A percentile compares a stretch with the other conserved stretches of the same genome.
These are phyloP conservation scores for Sabuloglossum arenarium DNA, from an alignment of 495 filamentous ascomycete genomes.

Conservation along the genomic window DNA sequence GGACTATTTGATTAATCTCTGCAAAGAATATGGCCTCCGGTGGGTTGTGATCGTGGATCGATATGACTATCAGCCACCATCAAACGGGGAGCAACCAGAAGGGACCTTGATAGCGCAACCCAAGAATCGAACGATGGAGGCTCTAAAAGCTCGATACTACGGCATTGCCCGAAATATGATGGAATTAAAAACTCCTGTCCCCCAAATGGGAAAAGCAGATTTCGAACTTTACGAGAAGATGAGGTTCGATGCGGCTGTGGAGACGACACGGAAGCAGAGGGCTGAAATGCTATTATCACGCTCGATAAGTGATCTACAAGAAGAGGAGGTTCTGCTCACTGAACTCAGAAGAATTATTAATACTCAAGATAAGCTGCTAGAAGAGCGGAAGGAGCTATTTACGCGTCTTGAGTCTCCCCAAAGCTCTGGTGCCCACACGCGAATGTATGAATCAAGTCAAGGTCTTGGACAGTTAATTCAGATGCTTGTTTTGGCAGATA, in stretches of 20 bases:
- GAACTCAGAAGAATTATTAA: slow-evolving; percentile 80
- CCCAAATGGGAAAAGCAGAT: slow-evolving; percentile 68
- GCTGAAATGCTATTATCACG: slow-evolving; percentile 58
- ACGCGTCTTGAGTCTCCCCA: slow-evolving; percentile 60
- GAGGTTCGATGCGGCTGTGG: slow-evolving; percentile 64
- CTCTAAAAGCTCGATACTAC: slow-evolving; percentile 84
- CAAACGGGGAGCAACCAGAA: slow-evolving; percentile 8
- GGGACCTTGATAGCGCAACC: slow-evolving; percentile 19
- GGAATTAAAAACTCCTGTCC: slow-evolving; percentile 56
- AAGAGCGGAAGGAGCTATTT: slow-evolving; percentile 81
- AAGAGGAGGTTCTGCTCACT: slow-evolving; percentile 71
- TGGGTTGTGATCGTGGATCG: slow-evolving; percentile 89
- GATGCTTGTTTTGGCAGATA: slow-evolving; percentile 55
- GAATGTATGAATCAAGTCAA: slow-evolving; percentile 53
- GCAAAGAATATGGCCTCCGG: slow-evolving; percentile 56
- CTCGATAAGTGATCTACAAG: slow-evolving; percentile 67
- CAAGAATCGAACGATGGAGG: slow-evolving; percentile 52
- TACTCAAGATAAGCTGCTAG: slow-evolving; percentile 59
- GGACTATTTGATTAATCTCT: slow-evolving; percentile 63
- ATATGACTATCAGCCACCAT: slow-evolving; percentile 43
- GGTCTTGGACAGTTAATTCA: slow-evolving; percentile 62
- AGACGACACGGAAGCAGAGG: slow-evolving; percentile 61
- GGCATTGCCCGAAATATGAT: slow-evolving; percentile 66
- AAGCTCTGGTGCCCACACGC: slow-evolving; percentile 40
- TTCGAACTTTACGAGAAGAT: slow-evolving; percentile 65